Percentiles rank a stretch among this genome's conserved stretches.
Conservation (phyloP, 192 early-diverging fungal species). For the Geranomyces variabilis region DNA sequence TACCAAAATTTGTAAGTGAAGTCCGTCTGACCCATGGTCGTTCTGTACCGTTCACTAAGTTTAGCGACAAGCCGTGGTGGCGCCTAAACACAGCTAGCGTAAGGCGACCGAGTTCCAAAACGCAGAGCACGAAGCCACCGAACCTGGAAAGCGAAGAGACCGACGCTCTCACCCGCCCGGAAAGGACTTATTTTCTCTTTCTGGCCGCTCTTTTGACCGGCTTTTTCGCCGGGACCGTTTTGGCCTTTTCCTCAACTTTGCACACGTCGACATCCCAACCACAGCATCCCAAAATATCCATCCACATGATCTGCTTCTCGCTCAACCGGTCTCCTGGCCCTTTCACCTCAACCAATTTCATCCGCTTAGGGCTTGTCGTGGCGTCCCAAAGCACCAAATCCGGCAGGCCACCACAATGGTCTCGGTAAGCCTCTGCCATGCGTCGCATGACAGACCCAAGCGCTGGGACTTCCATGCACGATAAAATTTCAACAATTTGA, state of each 20-base stretch:
- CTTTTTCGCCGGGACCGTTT: no score
- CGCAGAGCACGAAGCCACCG: no score
- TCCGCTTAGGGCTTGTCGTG: neutral
- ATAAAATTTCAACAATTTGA: conserved; percentile 35
- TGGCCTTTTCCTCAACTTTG: conserved; percentile 30
- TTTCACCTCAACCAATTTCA: conserved; percentile 55
- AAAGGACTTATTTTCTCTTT: no score
- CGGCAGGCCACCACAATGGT: conserved; percentile 51
- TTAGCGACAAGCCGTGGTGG: no score
- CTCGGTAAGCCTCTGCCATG: conserved; percentile 30
- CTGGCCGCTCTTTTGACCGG: no score
- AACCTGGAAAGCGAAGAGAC: no score
- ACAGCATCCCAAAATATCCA: conserved; percentile 35
- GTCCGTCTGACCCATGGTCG: no score
- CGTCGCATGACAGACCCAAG: conserved; percentile 11
- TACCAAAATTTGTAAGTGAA: no score
- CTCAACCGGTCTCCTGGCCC: conserved; percentile 50
- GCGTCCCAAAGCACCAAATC: conserved; percentile 55
- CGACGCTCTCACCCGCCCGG: no score
- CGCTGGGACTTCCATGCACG: conserved; percentile 15
- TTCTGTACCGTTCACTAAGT: no score
- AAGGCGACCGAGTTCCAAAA: no score
- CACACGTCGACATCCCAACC: conserved; percentile 47
- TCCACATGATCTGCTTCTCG: conserved; percentile 53
- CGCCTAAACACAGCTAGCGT: no score